Evolutionary conservation across 2,329 filamentous ascomycete species (phyloP).

Genomic region (Neonectria neomacrospora): DNA sequence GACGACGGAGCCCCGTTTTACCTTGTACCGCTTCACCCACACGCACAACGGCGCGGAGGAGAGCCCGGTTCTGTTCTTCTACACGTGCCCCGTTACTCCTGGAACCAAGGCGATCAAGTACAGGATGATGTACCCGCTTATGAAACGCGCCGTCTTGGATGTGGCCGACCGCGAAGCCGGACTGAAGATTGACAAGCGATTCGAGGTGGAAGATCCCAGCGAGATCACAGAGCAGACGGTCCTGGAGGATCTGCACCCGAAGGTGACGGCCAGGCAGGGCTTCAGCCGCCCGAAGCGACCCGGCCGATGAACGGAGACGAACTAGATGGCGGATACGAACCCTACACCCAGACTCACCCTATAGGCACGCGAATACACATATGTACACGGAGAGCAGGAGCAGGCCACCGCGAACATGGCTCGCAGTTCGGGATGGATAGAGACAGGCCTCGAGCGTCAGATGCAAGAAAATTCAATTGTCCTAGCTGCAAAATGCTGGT

Average conservation of each 20-base stretch:
- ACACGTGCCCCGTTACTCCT: constrained; percentile 77
- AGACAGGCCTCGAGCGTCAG: constrained; percentile 18
- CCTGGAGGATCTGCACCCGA: constrained; percentile 74
- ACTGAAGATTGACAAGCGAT: constrained; percentile 75
- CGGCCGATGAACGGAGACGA: constrained; percentile 62
- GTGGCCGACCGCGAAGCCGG: constrained; percentile 74
- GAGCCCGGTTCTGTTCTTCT: constrained; percentile 79
- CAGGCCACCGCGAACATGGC: neutral
- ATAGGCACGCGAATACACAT: constrained; percentile 1
- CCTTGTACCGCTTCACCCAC: constrained; percentile 77
- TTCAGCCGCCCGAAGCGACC: constrained; percentile 86
- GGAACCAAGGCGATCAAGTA: constrained; percentile 79
- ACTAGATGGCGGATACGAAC: constrained; percentile 10
- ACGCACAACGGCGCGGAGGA: constrained; percentile 63
- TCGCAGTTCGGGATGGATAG: constrained; percentile 26
- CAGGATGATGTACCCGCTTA: constrained; percentile 84
- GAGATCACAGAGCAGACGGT: constrained; percentile 77
- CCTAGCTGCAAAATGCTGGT: constrained; percentile 45
- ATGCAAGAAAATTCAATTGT: constrained; percentile 42
- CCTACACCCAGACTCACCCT: neutral
- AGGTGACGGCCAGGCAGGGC: constrained; percentile 71
- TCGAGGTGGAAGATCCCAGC: constrained; percentile 73
- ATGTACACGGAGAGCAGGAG: constrained; percentile 4
- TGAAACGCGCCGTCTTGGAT: constrained; percentile 74
- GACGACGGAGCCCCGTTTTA: constrained; percentile 76